Percentiles rank a stretch among this genome's conserved stretches.
Conservation (phyloP, 2,329 filamentous ascomycete genomes). For the Lachnellula cervina region DNA sequence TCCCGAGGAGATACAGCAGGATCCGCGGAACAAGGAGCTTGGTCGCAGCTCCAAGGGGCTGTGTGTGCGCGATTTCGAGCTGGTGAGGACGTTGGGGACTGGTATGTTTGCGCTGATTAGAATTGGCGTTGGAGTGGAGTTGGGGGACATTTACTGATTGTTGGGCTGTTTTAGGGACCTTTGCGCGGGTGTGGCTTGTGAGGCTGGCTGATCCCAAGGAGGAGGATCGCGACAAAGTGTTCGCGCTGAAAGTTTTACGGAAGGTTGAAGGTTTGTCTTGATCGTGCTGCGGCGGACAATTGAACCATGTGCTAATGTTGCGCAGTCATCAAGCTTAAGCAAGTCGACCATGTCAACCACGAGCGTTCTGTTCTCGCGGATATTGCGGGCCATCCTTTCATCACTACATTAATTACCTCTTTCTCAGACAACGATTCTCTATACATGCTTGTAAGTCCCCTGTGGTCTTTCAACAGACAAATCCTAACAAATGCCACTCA, state of each 20-base stretch:
- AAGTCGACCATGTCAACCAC: slow-evolving; percentile 81
- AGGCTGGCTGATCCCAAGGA: slow-evolving; percentile 52
- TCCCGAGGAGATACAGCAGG: slow-evolving; percentile 22
- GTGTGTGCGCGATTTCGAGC: slow-evolving; percentile 58
- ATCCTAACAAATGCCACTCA: not conserved
- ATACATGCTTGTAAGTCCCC: slow-evolving; percentile 61
- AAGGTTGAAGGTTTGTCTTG: slow-evolving; percentile 48
- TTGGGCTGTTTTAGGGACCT: slow-evolving; percentile 53
- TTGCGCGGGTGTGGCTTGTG: slow-evolving; percentile 77
- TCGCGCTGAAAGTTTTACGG: slow-evolving; percentile 74
- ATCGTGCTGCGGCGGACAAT: not conserved
- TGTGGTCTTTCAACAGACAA: slow-evolving; percentile 8
- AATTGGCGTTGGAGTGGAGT: not conserved
- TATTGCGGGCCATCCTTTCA: slow-evolving; percentile 77
- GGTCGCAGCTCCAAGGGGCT: slow-evolving; percentile 29
- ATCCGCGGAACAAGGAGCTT: slow-evolving; percentile 25
- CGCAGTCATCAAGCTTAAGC: slow-evolving; percentile 73
- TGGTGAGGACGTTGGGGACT: slow-evolving; percentile 72
- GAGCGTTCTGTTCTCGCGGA: slow-evolving; percentile 74
- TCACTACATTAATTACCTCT: slow-evolving; percentile 71
- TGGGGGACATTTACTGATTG: slow-evolving; percentile 12
- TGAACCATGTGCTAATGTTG: slow-evolving; percentile 10
- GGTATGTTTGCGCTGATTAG: slow-evolving; percentile 41
- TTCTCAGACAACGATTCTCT: slow-evolving; percentile 76
- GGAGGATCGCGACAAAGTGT: slow-evolving; percentile 60